phyloP scores from a whole-genome alignment of 2,329 filamentous ascomycete species.

The Penicillium sp. region DNA sequence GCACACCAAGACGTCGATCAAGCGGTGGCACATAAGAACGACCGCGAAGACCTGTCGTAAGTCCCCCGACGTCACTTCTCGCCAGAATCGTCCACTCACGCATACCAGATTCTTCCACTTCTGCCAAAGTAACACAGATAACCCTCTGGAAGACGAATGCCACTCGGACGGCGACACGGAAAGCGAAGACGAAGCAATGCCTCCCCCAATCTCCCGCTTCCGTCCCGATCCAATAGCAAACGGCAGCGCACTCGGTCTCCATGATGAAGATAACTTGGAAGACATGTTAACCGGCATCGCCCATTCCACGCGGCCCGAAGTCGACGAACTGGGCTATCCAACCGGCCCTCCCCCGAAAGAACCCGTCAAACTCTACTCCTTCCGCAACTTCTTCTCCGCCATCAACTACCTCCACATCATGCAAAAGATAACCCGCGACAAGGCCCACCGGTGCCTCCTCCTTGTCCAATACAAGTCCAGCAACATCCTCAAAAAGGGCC shows the following conservation, averaged over 20 bases:
- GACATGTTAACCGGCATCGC: constrained; percentile 30
- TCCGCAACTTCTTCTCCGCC: constrained; percentile 88
- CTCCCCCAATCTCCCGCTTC: constrained; percentile 72
- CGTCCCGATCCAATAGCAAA: constrained; percentile 33
- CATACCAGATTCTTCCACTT: constrained; percentile 77
- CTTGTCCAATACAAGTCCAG: constrained; percentile 94
- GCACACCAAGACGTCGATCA: constrained; percentile 92
- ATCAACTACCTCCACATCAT: constrained; percentile 95
- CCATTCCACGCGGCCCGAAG: constrained; percentile 51
- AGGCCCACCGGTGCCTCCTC: constrained; percentile 88
- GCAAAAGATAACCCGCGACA: constrained; percentile 95
- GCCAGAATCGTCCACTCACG: constrained; percentile 12
- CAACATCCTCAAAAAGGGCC: constrained; percentile 83
- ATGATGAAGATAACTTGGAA: constrained; percentile 25
- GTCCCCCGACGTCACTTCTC: constrained; percentile 16
- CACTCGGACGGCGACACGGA: constrained; percentile 37
- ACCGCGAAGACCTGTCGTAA: constrained; percentile 76
- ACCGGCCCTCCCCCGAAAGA: constrained; percentile 60
- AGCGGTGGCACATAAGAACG: constrained; percentile 78
- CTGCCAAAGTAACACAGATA: constrained; percentile 69
- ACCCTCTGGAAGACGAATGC: constrained; percentile 42
- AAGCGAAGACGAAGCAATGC: constrained; percentile 69
- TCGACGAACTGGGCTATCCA: constrained; percentile 85
- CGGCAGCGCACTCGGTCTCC: constrained; percentile 25
- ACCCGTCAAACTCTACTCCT: constrained; percentile 85